Evolutionary conservation across 2,329 filamentous ascomycete species (phyloP).

Genomic region (Blumeriella jaapii): DNA sequence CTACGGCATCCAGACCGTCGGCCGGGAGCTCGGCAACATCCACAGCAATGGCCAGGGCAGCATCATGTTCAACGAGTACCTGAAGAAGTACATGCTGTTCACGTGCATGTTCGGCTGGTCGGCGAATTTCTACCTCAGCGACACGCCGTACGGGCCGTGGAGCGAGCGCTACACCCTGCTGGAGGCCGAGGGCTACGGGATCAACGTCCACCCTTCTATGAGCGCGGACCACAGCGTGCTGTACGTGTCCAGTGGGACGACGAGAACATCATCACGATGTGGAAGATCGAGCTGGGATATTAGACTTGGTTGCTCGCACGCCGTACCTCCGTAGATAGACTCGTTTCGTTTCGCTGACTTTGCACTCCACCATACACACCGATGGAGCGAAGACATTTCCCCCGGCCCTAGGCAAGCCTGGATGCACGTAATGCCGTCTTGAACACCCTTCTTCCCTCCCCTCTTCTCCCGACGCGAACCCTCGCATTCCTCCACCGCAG

Average conservation of each 20-base stretch:
- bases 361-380: no score
- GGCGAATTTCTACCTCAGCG: conserved; percentile 4
- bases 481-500: no score
- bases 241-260: conserved; percentile 6
- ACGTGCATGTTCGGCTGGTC: conserved; percentile 3
- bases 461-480: no score
- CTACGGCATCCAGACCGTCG: conserved; percentile 1
- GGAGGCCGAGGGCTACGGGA: conserved; percentile 1
- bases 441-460: no score
- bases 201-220: conserved; percentile 2
- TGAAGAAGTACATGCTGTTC: conserved; percentile 5
- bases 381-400: no score
- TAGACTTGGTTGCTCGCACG: no score
- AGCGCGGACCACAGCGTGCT: conserved; percentile 4
- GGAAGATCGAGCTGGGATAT: conserved; percentile 3
- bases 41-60: conserved; percentile 4
- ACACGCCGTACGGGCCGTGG: conserved; percentile 5
- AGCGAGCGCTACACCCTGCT: conserved; percentile 1
- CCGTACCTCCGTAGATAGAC: no score
- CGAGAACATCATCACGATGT: conserved; percentile 5
- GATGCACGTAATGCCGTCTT: no score
- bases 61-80: conserved; percentile 4
- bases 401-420: no score
- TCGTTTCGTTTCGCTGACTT: not conserved
- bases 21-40: not conserved